Evolutionary conservation across 768 basidiomycete species (phyloP).

Genomic region (Termitomyces sp.): DNA sequence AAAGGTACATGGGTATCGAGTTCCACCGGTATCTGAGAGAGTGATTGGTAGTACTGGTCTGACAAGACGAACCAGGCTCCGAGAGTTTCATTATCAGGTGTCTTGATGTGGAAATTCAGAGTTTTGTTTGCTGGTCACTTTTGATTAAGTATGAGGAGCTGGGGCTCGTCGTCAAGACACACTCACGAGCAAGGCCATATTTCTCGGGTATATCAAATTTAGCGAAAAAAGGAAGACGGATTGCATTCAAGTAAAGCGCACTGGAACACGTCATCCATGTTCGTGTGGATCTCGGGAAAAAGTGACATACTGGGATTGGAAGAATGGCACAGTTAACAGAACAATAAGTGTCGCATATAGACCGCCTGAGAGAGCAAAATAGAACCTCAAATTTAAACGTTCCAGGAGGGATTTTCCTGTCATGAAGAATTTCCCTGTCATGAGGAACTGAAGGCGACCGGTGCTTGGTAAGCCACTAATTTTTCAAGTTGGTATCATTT

Average conservation of each 20-base stretch:
- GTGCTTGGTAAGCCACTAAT: no score
- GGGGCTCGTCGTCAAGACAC: not conserved
- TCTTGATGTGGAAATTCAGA: constrained; percentile 64
- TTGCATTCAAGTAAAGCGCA: constrained; percentile 58
- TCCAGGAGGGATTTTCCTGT: constrained; percentile 8
- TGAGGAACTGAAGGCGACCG: no score
- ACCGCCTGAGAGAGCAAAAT: constrained; percentile 41
- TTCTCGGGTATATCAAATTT: constrained; percentile 68
- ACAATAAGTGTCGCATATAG: constrained; percentile 54
- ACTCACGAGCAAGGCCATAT: constrained; percentile 77
- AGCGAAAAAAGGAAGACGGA: constrained; percentile 62
- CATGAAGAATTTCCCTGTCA: constrained; percentile 1
- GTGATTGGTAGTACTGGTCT: constrained; percentile 56
- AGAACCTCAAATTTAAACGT: constrained; percentile 30
- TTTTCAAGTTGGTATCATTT: no score
- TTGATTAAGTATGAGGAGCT: not conserved
- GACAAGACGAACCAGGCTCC: constrained; percentile 88
- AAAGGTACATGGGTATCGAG: constrained; percentile 43
- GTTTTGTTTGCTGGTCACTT: constrained; percentile 71
- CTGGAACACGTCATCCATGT: constrained; percentile 21
- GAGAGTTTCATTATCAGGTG: constrained; percentile 73
- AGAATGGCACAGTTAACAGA: constrained; percentile 56
- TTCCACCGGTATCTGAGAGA: constrained; percentile 37
- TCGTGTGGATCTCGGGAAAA: not conserved
- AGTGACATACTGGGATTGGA: constrained; percentile 66